Evolutionary conservation across 2,329 filamentous ascomycete species (phyloP), one percentile per base, ranked within the genome.

Genomic region (Exophiala lecanii-corni): DNA sequence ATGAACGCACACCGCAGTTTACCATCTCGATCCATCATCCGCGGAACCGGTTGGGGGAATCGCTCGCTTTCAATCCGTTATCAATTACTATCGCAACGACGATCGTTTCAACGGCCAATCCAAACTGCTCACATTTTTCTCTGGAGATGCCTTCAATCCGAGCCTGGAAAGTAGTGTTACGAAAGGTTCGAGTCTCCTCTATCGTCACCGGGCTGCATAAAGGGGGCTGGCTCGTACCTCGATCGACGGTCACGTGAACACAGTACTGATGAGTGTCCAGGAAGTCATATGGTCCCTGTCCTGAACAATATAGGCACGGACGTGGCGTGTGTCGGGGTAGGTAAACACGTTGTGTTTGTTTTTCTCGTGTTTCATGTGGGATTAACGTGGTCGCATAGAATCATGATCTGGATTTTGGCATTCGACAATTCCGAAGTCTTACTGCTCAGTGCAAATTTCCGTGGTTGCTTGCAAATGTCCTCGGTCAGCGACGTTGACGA

Each of bases 361-460:
- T n/a, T n/a, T n/a, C n/a, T n/a, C n/a, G n/a, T 17, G 33, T 35
- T 7, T 10, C 16, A 5, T 18, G 16, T 18, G 16, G 9, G 6
- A 19, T 17, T 36, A 16, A 37, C 25, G 39, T 16, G 18, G 26
- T 43, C 28, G 44, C 21, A 40, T 50, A 88, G 76, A 95, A 95
- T 61, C 89, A 95, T 62, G 89, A 95, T 60, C 79, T 95, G 41
- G 89, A 95, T 67, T 95, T 95, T 64, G 89, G 89, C 9, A 84
- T 94, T 30, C 74, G 76, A 42, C 88, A 94, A 61, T 89, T 89
- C 61, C 73, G 79, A 43, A 74, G 88, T 57, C 71, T 95, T 36
- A 74, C 82, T 3, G 71, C 72, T 23, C 81, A 87, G 60, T 94
- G 88, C 67, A 76, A 75, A 16, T 95, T 95, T 55, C 89, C 89